Conservation (phyloP, 345 rosid genomes). For the Brassica napus region Da-Ae NC_063442.1:2224501-2225000, state of each 20-base stretch:
- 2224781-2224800: constrained; percentile 12
- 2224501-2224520: constrained; percentile 76
- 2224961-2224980: neutral
- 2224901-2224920: neutral
- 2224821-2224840: constrained; percentile 32
- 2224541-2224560: neutral
- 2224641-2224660: constrained; percentile 63
- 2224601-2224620: constrained; percentile 58
- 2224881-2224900: neutral
- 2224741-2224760: constrained; percentile 4
- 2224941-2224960: neutral
- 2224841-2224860: constrained; percentile 29
- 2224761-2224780: constrained; percentile 6
- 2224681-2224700: neutral
- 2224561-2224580: neutral
- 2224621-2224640: constrained; percentile 74
- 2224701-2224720: neutral
- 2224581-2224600: constrained; percentile 15
- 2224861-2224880: neutral
- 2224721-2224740: neutral
- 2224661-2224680: constrained; percentile 88
- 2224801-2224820: constrained; percentile 12
- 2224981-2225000: neutral
- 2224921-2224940: constrained; percentile 2
- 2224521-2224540: constrained; percentile 41